Evolutionary conservation across 1,139 yeast genomes (phyloP).

Genomic region (Taphrina betulina): DNA sequence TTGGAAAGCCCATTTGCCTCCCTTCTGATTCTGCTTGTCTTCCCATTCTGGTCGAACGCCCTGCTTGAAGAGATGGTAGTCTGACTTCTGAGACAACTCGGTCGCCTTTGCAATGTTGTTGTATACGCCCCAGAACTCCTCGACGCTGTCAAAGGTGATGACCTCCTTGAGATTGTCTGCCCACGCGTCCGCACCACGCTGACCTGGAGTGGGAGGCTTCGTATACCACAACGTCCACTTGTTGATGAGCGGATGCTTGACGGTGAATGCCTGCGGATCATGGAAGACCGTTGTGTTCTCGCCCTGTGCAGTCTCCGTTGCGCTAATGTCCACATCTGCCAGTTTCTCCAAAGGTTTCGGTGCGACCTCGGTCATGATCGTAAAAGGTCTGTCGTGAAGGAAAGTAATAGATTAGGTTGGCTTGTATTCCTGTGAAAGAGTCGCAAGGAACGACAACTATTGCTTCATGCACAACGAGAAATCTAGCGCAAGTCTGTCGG

Average conservation of each 20-base stretch:
- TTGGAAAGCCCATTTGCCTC: slow-evolving; percentile 92
- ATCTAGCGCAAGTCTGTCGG: no score
- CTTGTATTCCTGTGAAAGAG: no score
- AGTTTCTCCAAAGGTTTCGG: slow-evolving; percentile 5
- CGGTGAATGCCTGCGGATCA: slow-evolving; percentile 66
- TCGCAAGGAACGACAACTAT: no score
- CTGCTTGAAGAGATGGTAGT: slow-evolving; percentile 91
- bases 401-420: no score
- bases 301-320: slow-evolving; percentile 9
- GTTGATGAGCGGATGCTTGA: slow-evolving; percentile 86
- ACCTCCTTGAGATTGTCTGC: slow-evolving; percentile 90
- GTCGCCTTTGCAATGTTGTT: slow-evolving; percentile 91
- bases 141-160: slow-evolving; percentile 86
- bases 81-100: slow-evolving; percentile 88
- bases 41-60: slow-evolving; percentile 99
- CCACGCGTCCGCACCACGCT: slow-evolving; percentile 69
- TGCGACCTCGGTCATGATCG: slow-evolving; percentile 14
- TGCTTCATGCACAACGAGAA: no score
- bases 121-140: slow-evolving; percentile 98
- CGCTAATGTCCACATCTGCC: slow-evolving; percentile 3
- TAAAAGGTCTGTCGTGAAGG: no score
- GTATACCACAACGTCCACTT: slow-evolving; percentile 99
- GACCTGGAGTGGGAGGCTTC: slow-evolving; percentile 73
- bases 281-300: slow-evolving; percentile 56
- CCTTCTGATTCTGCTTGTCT: slow-evolving; percentile 78